Conservation (phyloP, 2,329 filamentous ascomycete species). For the Phyllosticta ampelicida region DNA sequence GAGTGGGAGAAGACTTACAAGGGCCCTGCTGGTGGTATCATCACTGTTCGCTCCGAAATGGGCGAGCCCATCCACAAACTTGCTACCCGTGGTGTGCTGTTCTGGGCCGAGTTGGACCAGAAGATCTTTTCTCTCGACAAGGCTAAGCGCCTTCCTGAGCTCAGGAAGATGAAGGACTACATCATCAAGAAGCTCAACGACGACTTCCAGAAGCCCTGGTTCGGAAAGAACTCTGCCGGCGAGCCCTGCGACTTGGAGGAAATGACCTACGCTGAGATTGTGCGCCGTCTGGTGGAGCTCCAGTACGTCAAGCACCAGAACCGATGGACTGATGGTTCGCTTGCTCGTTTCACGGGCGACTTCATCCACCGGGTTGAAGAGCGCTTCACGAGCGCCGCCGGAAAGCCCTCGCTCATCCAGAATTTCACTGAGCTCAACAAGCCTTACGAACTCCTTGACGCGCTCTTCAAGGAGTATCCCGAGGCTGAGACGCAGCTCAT, state of each 20-base stretch:
- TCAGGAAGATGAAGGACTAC: constrained; percentile 35
- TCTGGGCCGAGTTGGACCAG: constrained; percentile 98
- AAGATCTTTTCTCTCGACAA: constrained; percentile 97
- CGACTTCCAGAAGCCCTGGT: constrained; percentile 41
- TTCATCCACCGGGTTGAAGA: constrained; percentile 97
- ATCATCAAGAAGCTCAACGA: constrained; percentile 38
- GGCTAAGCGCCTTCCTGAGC: constrained; percentile 43
- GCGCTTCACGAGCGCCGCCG: constrained; percentile 67
- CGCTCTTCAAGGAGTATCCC: constrained; percentile 71
- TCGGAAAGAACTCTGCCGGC: constrained; percentile 33
- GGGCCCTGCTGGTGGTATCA: constrained; percentile 80
- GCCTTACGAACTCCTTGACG: constrained; percentile 67
- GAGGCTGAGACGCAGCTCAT: constrained; percentile 85
- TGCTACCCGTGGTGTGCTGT: constrained; percentile 85
- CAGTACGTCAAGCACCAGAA: constrained; percentile 37
- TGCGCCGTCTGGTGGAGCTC: constrained; percentile 35
- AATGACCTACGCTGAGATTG: constrained; percentile 39
- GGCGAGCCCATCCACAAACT: constrained; percentile 99
- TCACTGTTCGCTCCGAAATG: constrained; percentile 98
- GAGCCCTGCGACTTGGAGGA: constrained; percentile 36
- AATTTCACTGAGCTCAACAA: constrained; percentile 79
- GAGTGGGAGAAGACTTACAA: constrained; percentile 40
- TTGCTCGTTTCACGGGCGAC: constrained; percentile 74
- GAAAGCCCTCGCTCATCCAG: constrained; percentile 73
- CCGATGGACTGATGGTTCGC: constrained; percentile 50